Evolutionary conservation across 495 filamentous ascomycete species (phyloP).

Genomic region (Penicillium macrosclerotiorum): DNA sequence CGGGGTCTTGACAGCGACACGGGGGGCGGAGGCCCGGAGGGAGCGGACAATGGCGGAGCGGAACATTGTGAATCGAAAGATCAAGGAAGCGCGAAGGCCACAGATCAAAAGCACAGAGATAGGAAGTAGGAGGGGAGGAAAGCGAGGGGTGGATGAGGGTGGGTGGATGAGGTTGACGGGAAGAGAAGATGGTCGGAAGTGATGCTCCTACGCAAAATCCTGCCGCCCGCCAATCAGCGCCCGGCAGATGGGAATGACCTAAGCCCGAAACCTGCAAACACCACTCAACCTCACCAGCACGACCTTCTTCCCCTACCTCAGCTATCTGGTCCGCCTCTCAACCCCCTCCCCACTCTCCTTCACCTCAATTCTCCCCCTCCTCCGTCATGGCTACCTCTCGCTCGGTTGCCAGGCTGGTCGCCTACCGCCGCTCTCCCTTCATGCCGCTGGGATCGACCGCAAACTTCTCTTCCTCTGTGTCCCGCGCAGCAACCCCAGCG

Average conservation of each 20-base stretch:
- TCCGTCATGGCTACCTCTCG: conserved; percentile 51
- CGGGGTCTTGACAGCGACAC: conserved; percentile 51
- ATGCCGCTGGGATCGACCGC: conserved; percentile 47
- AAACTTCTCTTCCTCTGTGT: conserved; percentile 62
- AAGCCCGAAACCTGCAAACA: conserved; percentile 38
- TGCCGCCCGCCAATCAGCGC: conserved; percentile 44
- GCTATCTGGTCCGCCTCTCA: conserved; percentile 16
- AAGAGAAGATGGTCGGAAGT: conserved; percentile 24
- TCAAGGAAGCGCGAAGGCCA: conserved; percentile 26
- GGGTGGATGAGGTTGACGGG: conserved; percentile 13
- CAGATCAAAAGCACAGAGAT: conserved; percentile 5
- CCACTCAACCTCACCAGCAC: conserved; percentile 26
- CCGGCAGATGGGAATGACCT: conserved; percentile 48
- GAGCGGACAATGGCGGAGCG: conserved; percentile 74
- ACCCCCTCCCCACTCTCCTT: conserved; percentile 18
- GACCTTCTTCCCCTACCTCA: conserved; percentile 15
- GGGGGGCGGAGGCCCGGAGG: conserved; percentile 57
- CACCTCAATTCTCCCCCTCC: conserved; percentile 18
- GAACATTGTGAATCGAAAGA: conserved; percentile 66
- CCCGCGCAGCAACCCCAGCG: conserved; percentile 63
- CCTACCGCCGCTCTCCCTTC: conserved; percentile 47
- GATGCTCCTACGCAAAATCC: conserved; percentile 40
- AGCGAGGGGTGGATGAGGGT: conserved; percentile 17
- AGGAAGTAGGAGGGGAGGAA: conserved; percentile 17
- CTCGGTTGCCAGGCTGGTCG: conserved; percentile 52